Base-by-base conservation (phyloP, 1,284 basidiomycete species). In the Apiotrichum mycotoxinovorans region DNA sequence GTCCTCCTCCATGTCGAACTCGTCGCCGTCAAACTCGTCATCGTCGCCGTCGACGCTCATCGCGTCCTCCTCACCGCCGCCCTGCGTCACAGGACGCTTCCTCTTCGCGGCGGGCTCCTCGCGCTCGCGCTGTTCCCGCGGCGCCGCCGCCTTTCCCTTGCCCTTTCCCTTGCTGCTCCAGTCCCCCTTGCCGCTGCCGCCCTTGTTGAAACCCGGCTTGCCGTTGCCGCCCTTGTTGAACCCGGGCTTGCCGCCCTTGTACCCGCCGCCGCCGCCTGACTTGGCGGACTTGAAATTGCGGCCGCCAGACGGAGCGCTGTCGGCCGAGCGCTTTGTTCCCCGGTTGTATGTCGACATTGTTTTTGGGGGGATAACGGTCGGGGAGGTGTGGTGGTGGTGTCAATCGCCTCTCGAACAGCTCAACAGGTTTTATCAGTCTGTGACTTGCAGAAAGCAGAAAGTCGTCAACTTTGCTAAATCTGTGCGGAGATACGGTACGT, bases 41-140 rank as follows among this genome's bases (percentile, higher is more conserved):
- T 62, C 68, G 41, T 64, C 58, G 34, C 65, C 68, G 44, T 62
- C 68, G 23, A 56, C 56, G n/a, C 55, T 57, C 42, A 61, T 57
- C 12, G 50, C 69, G 40, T 67, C 66, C 48, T 66, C 68, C 51
- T 65, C 69, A 9, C 65, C 71, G n/a, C 68, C 68, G n/a, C 71
- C 70, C 42, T 55, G 53, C 11, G 71, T 73, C 38, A 73, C 65
- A 17, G 70, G 71, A 37, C 57, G 62, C 63, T 73, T 73, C 37
- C 70, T 37, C 52, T 53, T 51, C 37, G 49, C 45, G 17, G 52
- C 56, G 17, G 45, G 38, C n/a, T 37, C 45, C 15, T 26, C 44
- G 41, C 17, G 25, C n/a, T 33, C 46, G 34, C 25, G 35, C n/a
- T 35, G 26, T n/a, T 45, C 43, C 30, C n/a, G 27, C 45, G 27